These are phyloP conservation scores for Castanea crenata DNA, from an alignment of 306 rosid genomes.

Conservation along the genomic window DNA sequence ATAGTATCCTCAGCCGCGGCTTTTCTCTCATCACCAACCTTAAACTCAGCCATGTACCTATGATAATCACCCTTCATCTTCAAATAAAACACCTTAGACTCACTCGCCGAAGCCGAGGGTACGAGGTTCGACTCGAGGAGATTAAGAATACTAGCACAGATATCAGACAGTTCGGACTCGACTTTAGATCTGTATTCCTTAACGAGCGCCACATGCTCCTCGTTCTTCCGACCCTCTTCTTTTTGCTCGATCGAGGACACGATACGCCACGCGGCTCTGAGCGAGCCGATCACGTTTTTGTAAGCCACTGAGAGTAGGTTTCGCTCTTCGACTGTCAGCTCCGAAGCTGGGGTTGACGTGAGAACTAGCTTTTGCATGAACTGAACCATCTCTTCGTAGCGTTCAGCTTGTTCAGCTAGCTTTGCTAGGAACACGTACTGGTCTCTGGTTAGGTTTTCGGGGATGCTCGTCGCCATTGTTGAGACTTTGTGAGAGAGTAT, in stretches of 20 bases:
- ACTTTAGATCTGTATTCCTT: slow-evolving; percentile 75
- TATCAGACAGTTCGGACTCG: slow-evolving; percentile 49
- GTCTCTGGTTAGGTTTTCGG: slow-evolving; percentile 62
- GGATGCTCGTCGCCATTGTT: slow-evolving; percentile 43
- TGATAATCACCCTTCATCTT: slow-evolving; percentile 85
- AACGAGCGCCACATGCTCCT: slow-evolving; percentile 55
- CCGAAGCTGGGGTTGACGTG: slow-evolving; percentile 55
- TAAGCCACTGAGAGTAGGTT: slow-evolving; percentile 69
- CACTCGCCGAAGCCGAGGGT: slow-evolving; percentile 52
- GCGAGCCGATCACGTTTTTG: slow-evolving; percentile 77
- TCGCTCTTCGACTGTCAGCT: slow-evolving; percentile 67
- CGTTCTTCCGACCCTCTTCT: slow-evolving; percentile 72
- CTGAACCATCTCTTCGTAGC: slow-evolving; percentile 80
- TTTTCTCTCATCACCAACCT: slow-evolving; percentile 56
- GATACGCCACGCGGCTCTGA: slow-evolving; percentile 75
- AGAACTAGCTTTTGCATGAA: slow-evolving; percentile 80
- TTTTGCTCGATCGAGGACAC: slow-evolving; percentile 76
- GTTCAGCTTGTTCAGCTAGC: slow-evolving; percentile 74
- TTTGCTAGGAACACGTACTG: slow-evolving; percentile 69
- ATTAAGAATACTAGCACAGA: slow-evolving; percentile 53
- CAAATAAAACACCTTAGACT: slow-evolving; percentile 67
- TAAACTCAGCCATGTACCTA: slow-evolving; percentile 72
- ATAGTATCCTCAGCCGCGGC: slow-evolving; percentile 72
- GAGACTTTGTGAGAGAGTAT: too few species aligned
- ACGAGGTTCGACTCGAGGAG: slow-evolving; percentile 55